These are phyloP conservation scores for Naegleria lovaniensis DNA, from an alignment of 208 protist genomes.

Conservation along the genomic window DNA sequence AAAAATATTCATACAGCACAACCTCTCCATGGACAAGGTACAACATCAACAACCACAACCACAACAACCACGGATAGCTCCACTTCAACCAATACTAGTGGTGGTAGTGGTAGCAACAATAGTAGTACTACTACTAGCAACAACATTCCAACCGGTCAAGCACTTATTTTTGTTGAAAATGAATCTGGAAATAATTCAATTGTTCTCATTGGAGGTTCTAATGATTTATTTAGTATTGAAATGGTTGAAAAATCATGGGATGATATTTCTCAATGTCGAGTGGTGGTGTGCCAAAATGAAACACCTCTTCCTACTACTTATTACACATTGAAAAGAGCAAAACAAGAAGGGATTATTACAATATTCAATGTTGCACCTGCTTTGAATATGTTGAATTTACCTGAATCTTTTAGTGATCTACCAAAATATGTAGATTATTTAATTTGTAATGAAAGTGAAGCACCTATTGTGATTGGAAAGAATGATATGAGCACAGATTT, in stretches of 20 bases:
- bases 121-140: neutral
- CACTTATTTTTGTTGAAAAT: neutral
- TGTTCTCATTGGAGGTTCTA: neutral
- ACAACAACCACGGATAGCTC: no score
- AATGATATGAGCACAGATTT: slow-evolving; percentile 49
- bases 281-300: slow-evolving; percentile 80
- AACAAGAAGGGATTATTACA: slow-evolving; percentile 68
- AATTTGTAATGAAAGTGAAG: slow-evolving; percentile 82
- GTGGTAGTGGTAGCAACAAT: no score
- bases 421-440: slow-evolving; percentile 72
- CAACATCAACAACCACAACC: slow-evolving; percentile 16
- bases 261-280: slow-evolving; percentile 10
- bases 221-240: neutral
- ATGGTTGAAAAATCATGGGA: neutral
- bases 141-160: neutral
- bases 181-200: neutral
- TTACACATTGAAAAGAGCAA: slow-evolving; percentile 64
- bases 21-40: neutral
- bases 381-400: slow-evolving; percentile 35
- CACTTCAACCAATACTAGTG: no score
- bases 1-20: neutral
- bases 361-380: slow-evolving; percentile 84
- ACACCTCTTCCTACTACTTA: slow-evolving; percentile 72
- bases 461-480: slow-evolving; percentile 64
- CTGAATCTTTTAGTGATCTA: slow-evolving; percentile 54